These are phyloP conservation scores for Iberis pinnata DNA, from an alignment of 345 rosid species.

Conservation along the genomic window DNA sequence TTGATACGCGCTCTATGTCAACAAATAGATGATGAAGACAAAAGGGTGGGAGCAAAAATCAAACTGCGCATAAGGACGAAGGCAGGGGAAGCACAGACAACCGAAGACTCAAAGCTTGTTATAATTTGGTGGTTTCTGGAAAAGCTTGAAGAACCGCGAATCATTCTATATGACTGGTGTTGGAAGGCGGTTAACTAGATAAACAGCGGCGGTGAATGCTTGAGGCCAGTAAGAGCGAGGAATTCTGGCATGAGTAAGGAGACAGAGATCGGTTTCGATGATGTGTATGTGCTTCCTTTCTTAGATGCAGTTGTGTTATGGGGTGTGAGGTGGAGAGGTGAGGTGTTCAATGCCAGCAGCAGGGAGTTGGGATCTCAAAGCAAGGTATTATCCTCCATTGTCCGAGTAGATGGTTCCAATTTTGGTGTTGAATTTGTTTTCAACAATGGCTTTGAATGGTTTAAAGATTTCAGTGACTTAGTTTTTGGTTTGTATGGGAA, in stretches of 20 bases:
- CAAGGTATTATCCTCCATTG: not conserved
- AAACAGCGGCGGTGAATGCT: not conserved
- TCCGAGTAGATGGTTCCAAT: not conserved
- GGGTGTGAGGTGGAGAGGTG: not conserved
- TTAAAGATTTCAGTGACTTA: not conserved
- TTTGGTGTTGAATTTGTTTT: not conserved
- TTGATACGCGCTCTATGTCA: no score
- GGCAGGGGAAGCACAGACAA: no score
- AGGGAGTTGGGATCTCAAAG: not conserved
- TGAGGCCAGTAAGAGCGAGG: not conserved
- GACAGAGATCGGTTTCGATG: not conserved
- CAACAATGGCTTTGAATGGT: accelerated
- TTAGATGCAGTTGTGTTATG: not conserved
- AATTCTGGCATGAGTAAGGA: not conserved
- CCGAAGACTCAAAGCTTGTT: no score
- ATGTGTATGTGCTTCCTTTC: not conserved
- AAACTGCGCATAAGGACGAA: no score
- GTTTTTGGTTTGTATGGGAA: not conserved
- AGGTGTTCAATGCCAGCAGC: not conserved
- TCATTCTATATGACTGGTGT: not conserved
- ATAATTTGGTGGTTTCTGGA: no score
- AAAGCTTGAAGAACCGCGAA: not conserved
- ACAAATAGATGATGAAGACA: no score
- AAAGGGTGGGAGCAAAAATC: no score
- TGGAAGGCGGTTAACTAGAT: not conserved